Evolutionary conservation across 768 basidiomycete genomes (phyloP).

Genomic region (Pleurotus platypus): DNA sequence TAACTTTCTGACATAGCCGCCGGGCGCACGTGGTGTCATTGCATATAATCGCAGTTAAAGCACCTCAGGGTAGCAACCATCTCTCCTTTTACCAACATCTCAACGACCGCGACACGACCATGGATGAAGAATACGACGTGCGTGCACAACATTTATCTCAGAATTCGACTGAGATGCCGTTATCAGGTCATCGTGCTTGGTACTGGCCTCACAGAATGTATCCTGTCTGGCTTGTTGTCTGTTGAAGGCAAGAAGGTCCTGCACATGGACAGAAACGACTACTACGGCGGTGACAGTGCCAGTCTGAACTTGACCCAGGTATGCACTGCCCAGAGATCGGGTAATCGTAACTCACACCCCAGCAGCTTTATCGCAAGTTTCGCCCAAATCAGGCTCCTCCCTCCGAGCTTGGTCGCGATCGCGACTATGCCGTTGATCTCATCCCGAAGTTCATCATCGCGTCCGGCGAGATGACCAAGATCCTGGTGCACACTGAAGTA

Average conservation of each 20-base stretch:
- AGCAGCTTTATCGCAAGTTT: constrained; percentile 94
- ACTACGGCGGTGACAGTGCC: constrained; percentile 97
- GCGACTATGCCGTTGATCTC: constrained; percentile 97
- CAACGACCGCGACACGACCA: constrained; percentile 31
- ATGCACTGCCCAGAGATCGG: constrained; percentile 11
- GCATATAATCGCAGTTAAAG: constrained; percentile 9
- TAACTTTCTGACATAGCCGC: constrained; percentile 7
- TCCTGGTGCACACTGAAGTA: constrained; percentile 98
- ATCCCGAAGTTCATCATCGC: constrained; percentile 99
- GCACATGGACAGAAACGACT: constrained; percentile 98
- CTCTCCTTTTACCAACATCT: constrained; percentile 11
- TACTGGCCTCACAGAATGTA: constrained; percentile 97
- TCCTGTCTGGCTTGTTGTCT: constrained; percentile 96
- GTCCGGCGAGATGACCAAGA: constrained; percentile 94
- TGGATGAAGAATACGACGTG: constrained; percentile 99
- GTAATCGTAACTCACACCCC: constrained; percentile 12
- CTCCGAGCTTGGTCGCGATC: constrained; percentile 86
- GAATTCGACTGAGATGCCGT: constrained; percentile 13
- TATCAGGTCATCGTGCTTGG: constrained; percentile 85
- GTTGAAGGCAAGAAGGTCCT: constrained; percentile 99
- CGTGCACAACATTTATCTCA: constrained; percentile 12
- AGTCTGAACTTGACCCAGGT: constrained; percentile 98
- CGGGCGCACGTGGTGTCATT: constrained; percentile 5
- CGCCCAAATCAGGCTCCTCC: constrained; percentile 74
- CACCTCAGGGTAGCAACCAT: constrained; percentile 12